Evolutionary conservation across 306 rosid species (phyloP).

Genomic region (Fragaria vesca): DNA sequence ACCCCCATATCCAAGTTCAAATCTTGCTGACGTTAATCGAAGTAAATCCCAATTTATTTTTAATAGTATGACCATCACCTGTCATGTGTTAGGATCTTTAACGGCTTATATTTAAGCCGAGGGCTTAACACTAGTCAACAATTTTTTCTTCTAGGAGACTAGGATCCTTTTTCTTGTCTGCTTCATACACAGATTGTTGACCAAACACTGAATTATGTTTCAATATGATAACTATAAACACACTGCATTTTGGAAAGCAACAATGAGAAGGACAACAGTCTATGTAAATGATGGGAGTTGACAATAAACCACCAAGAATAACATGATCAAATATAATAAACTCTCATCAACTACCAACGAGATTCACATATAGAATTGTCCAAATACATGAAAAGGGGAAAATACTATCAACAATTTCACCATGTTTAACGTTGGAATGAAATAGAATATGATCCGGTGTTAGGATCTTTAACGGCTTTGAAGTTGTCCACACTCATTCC

Average conservation of each 20-base stretch:
- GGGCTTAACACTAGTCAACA: no score
- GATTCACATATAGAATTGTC: background rate
- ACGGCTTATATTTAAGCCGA: no score
- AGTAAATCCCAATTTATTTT: no score
- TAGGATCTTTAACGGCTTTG: conserved; percentile 86
- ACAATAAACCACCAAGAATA: background rate
- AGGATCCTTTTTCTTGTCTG: background rate
- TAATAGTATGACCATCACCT: no score
- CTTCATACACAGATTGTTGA: background rate
- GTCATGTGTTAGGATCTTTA: no score
- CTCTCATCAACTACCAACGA: background rate
- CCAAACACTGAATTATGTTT: background rate
- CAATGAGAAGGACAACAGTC: background rate
- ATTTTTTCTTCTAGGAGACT: no score
- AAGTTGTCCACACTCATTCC: conserved; percentile 92
- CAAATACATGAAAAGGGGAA: background rate
- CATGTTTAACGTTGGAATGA: conserved; percentile 53
- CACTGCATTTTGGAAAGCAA: background rate
- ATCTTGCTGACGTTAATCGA: no score
- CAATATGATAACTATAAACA: background rate
- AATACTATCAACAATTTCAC: conserved; percentile 3
- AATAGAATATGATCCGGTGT: conserved; percentile 86
- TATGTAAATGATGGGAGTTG: background rate
- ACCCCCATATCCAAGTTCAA: rapidly evolving
- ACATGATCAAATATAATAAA: background rate